Evolutionary conservation across 345 rosid species (phyloP).

Genomic region (Theobroma cacao): DNA sequence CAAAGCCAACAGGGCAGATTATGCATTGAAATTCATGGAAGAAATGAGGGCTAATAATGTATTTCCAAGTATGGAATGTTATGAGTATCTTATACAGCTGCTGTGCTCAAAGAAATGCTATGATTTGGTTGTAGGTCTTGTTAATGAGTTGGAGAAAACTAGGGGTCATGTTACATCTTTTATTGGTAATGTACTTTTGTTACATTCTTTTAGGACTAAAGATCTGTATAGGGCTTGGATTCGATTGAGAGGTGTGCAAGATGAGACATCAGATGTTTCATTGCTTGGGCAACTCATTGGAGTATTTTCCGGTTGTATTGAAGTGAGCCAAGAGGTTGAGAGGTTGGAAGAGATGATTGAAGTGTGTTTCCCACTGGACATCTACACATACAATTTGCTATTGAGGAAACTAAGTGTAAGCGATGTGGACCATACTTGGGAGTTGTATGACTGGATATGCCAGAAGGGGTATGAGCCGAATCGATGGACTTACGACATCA

Average conservation of each 20-base stretch:
- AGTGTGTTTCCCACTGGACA: slow-evolving; percentile 57
- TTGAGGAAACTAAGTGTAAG: slow-evolving; percentile 41
- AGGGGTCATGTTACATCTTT: slow-evolving; percentile 57
- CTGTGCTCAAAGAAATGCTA: slow-evolving; percentile 38
- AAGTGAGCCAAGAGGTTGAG: slow-evolving; percentile 29
- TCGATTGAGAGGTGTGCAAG: slow-evolving; percentile 32
- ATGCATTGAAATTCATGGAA: slow-evolving; percentile 43
- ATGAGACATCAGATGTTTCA: slow-evolving; percentile 39
- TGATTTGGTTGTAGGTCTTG: slow-evolving; percentile 44
- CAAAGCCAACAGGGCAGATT: slow-evolving; percentile 38
- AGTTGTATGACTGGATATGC: slow-evolving; percentile 40
- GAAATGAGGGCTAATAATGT: slow-evolving; percentile 46
- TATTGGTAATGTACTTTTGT: slow-evolving; percentile 69
- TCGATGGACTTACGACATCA: slow-evolving; percentile 46
- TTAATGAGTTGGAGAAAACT: slow-evolving; percentile 47
- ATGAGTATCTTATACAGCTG: slow-evolving; percentile 48
- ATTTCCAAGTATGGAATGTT: slow-evolving; percentile 53
- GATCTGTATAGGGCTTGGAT: slow-evolving; percentile 63
- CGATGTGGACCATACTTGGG: slow-evolving; percentile 40
- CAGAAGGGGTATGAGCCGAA: slow-evolving; percentile 66
- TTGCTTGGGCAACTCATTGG: slow-evolving; percentile 64
- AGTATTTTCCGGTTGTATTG: slow-evolving; percentile 46
- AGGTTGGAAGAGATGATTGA: slow-evolving; percentile 48
- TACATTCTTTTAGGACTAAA: slow-evolving; percentile 42
- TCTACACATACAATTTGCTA: slow-evolving; percentile 62